Evolutionary conservation across 2,329 filamentous ascomycete species (phyloP), one percentile per base, ranked within the genome.

Genomic region (Fonsecaea monophora): DNA sequence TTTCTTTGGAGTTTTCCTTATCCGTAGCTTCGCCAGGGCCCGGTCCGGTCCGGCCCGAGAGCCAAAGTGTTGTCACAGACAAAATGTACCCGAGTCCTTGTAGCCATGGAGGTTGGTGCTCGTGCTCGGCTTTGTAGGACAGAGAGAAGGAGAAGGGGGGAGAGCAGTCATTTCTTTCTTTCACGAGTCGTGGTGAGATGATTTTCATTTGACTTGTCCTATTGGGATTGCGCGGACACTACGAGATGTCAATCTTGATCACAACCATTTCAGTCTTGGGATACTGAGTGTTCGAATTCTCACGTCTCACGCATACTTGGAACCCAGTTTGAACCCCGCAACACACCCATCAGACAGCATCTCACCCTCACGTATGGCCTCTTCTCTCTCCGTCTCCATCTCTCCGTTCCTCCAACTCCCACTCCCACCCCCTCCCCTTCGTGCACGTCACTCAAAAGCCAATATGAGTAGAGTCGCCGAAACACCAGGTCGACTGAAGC

Each of bases 401-500:
- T 50, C 18, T 50, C 7, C 18, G 18, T 12, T n/a, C 21, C n/a
- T 45, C 15, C 8, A 21, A 2, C 45, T 25, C 21, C 45, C 3
- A 25, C 42, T 9, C 45, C 8, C 45, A 50, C 4, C 1, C 18
- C 9, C 9, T 50, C 4, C 18, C 9, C 18, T 21, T 10, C 45
- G 4, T 25, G 18, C 45, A 50, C 4, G 1, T 50, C 45, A 42
- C 45, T 21, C 45, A 50, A 48, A 50, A 21, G 45, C 21, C 18
- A 21, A 25, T 50, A 50, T 50, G 25, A 25, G 25, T 25, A 21
- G 45, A 50, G 45, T 50, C 7, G 45, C 45, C 18, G 18, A 12
- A 50, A 38, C 45, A 50, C 18, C 45, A 25, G 18, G 18, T 25
- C 45, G 45, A 50, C 45, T 10, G 10, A 59, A 50, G 30, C 57